These are phyloP conservation scores for Hypoxylon sp. DNA, from an alignment of 2,329 filamentous ascomycete species.

Conservation along the genomic window DNA sequence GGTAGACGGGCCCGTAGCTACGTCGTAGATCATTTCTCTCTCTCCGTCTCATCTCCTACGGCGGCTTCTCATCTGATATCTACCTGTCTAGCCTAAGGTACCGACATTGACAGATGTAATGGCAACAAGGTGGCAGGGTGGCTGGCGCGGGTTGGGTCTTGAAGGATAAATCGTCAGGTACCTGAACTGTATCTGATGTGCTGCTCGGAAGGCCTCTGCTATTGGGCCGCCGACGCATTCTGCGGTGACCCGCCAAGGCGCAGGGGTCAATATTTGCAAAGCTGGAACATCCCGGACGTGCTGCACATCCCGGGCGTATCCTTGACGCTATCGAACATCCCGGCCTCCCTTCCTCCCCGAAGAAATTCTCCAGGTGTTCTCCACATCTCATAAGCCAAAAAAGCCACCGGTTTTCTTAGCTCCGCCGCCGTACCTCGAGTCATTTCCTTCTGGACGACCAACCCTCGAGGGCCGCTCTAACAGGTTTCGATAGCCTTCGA, in stretches of 20 bases:
- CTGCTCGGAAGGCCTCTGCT: slow-evolving; percentile 9
- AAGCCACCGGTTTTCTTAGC: slow-evolving; percentile 9
- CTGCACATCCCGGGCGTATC: too few relatives aligned
- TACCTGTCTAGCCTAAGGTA: too few relatives aligned
- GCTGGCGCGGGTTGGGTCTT: background rate
- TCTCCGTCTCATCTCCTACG: too few relatives aligned
- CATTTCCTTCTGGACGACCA: too few relatives aligned
- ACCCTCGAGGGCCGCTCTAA: too few relatives aligned
- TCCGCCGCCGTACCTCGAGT: slow-evolving; percentile 6
- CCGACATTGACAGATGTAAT: background rate
- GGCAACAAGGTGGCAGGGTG: background rate
- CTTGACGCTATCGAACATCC: slow-evolving; percentile 14
- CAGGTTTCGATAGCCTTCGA: too few relatives aligned
- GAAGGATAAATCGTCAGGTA: background rate
- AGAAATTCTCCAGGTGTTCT: slow-evolving; percentile 29
- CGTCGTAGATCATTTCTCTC: too few relatives aligned
- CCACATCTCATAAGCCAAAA: slow-evolving; percentile 21
- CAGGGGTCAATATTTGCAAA: background rate
- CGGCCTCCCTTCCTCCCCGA: slow-evolving; percentile 18
- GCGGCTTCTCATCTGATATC: too few relatives aligned
- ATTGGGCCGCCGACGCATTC: slow-evolving; percentile 27
- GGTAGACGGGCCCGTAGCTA: too few relatives aligned
- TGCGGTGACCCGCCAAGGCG: slow-evolving; percentile 22
- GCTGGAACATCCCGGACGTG: slow-evolving; percentile 11
- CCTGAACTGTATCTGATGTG: too few relatives aligned